These are phyloP conservation scores for Ulota crispa DNA, from an alignment of 225 moss, liverwort and hornwort genomes.

Conservation along the genomic window DNA sequence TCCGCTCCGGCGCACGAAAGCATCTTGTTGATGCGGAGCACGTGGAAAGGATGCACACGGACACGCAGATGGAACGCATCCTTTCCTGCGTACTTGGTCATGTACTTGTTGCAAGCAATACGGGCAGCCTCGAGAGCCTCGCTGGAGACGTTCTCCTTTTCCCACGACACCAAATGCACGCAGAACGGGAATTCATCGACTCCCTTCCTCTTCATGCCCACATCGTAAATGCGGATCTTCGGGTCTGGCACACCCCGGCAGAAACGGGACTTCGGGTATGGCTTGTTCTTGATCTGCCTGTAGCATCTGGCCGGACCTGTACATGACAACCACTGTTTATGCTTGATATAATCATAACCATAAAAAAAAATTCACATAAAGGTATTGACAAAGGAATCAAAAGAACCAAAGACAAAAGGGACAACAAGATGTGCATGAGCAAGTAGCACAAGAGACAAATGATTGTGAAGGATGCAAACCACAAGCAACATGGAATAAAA, in stretches of 20 bases:
- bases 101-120: conserved; percentile 94
- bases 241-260: conserved; percentile 94
- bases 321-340: neutral
- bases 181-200: conserved; percentile 87
- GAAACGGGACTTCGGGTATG: conserved; percentile 84
- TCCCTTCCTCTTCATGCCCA: conserved; percentile 91
- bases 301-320: conserved; percentile 90
- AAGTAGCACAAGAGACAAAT: too few species aligned
- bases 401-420: too few species aligned
- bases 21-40: conserved; percentile 68
- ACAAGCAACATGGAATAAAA: too few species aligned
- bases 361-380: too few species aligned
- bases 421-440: too few species aligned
- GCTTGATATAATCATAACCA: too few species aligned
- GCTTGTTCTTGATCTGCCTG: conserved; percentile 95
- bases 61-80: conserved; percentile 91
- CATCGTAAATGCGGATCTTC: conserved; percentile 90
- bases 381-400: too few species aligned
- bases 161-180: conserved; percentile 88
- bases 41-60: conserved; percentile 88
- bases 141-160: conserved; percentile 90
- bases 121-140: conserved; percentile 90
- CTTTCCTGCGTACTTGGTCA: conserved; percentile 92
- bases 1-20: conserved; percentile 72
- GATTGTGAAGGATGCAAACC: too few species aligned